Evolutionary conservation across 306 rosid genomes (phyloP).

Genomic region (Prinsepia uniflora): DNA sequence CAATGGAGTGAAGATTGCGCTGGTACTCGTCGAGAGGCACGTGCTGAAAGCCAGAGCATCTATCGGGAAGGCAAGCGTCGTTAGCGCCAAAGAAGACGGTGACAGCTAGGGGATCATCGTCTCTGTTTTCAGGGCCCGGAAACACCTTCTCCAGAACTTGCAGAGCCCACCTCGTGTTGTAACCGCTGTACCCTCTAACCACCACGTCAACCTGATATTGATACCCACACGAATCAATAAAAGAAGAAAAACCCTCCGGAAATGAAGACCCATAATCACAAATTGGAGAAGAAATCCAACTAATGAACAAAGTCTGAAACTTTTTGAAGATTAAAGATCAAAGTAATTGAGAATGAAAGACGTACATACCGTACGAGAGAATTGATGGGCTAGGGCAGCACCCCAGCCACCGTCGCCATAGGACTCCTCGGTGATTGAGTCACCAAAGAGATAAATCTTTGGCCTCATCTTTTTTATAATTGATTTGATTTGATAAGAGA

Average conservation of each 20-base stretch:
- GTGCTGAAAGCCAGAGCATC: constrained; percentile 68
- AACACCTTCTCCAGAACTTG: constrained; percentile 67
- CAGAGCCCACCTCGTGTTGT: constrained; percentile 78
- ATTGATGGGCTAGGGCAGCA: constrained; percentile 71
- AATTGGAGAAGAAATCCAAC: neutral
- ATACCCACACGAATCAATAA: no score
- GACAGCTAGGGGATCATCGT: constrained; percentile 45
- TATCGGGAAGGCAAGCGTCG: constrained; percentile 69
- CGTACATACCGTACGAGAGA: constrained; percentile 54
- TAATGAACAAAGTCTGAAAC: no score
- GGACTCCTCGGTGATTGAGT: constrained; percentile 76
- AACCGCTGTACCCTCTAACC: constrained; percentile 80
- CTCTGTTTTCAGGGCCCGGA: constrained; percentile 32
- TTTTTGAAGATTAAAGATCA: no score
- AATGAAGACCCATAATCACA: neutral
- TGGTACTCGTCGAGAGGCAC: constrained; percentile 69
- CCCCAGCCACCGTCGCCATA: constrained; percentile 79
- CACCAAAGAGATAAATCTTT: constrained; percentile 75
- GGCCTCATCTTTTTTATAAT: constrained; percentile 44
- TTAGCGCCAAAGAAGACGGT: constrained; percentile 91
- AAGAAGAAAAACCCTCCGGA: neutral
- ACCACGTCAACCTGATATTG: constrained; percentile 60
- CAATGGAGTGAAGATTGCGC: constrained; percentile 53
- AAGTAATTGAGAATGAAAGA: no score
- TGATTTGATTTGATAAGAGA: neutral